These are phyloP conservation scores for Pleurotus ostreatus DNA, from an alignment of 768 basidiomycete genomes.

Conservation along the genomic window DNA sequence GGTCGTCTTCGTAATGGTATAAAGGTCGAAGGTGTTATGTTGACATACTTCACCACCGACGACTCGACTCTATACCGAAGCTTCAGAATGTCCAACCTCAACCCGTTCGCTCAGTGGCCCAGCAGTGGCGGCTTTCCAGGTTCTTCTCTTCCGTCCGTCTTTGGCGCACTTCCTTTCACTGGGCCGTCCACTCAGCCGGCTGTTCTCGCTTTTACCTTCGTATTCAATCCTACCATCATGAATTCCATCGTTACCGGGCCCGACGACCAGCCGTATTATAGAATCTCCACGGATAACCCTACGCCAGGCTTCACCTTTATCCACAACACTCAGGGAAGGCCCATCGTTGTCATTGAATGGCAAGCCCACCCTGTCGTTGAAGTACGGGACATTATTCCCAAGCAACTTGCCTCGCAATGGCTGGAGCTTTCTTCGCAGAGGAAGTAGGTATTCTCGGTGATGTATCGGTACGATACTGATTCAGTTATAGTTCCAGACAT, in stretches of 20 bases:
- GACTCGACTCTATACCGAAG: not conserved
- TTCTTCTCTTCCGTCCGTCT: slow-evolving; percentile 45
- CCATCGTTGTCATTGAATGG: slow-evolving; percentile 59
- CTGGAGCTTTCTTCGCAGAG: slow-evolving; percentile 44
- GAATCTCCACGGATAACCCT: slow-evolving; percentile 43
- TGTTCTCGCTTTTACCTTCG: slow-evolving; percentile 42
- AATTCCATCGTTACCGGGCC: slow-evolving; percentile 54
- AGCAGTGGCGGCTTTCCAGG: slow-evolving; percentile 18
- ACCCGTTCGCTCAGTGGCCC: slow-evolving; percentile 30
- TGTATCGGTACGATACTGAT: not conserved
- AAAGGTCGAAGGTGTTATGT: not conserved
- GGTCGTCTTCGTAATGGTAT: not conserved
- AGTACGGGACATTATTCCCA: slow-evolving; percentile 43
- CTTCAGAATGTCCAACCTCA: slow-evolving; percentile 13
- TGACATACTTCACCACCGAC: not conserved
- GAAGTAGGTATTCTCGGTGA: slow-evolving; percentile 10
- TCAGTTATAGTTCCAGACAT: slow-evolving; percentile 32
- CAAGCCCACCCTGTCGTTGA: slow-evolving; percentile 45
- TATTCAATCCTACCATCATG: slow-evolving; percentile 46
- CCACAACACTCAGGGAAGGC: slow-evolving; percentile 42
- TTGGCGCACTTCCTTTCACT: slow-evolving; percentile 61
- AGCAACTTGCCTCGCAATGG: slow-evolving; percentile 51
- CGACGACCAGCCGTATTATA: slow-evolving; percentile 42
- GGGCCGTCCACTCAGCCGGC: slow-evolving; percentile 25
- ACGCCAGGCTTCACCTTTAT: slow-evolving; percentile 52